A percentile compares a stretch with the other conserved stretches of the same genome.
phyloP scores from a whole-genome alignment of 148 eudicot species.

The Rhododendron molle region DNA sequence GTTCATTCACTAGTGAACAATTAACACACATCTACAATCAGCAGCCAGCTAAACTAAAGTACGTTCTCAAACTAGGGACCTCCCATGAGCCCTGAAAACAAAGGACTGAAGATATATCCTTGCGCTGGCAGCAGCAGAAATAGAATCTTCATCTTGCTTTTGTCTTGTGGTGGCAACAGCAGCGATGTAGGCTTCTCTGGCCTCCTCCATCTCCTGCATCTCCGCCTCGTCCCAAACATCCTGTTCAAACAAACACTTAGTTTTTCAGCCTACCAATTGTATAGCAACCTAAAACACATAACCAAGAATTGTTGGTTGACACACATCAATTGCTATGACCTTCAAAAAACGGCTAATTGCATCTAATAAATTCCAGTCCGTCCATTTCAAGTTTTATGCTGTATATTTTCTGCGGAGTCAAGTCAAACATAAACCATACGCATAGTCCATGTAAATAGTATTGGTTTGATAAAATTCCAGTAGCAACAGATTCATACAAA shows the following conservation, averaged over 20 bases:
- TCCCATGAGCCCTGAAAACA: conserved; percentile 27
- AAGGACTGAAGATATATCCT: conserved; percentile 66
- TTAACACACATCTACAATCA: not conserved
- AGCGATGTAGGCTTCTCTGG: conserved; percentile 58
- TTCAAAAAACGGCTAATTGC: not conserved
- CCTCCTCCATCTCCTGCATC: conserved; percentile 64
- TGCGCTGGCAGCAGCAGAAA: conserved; percentile 55
- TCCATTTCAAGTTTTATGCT: not conserved
- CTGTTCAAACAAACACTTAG: conserved; percentile 28
- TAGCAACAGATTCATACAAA: not conserved
- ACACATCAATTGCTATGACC: not conserved
- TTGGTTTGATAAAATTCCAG: not conserved
- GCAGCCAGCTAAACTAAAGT: not conserved
- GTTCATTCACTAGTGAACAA: not conserved
- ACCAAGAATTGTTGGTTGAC: not conserved
- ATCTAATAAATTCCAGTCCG: not conserved
- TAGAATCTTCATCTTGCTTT: conserved; percentile 74
- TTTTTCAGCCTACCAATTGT: not conserved
- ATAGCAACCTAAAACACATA: not conserved
- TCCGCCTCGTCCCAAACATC: conserved; percentile 49
- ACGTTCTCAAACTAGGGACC: not conserved
- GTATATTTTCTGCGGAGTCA: not conserved
- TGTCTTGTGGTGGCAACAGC: conserved; percentile 73
- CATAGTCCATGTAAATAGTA: not conserved
- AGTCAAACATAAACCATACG: not conserved